These are phyloP conservation scores for Fomitopsis serialis DNA, from an alignment of 768 basidiomycete genomes.

Conservation along the genomic window DNA sequence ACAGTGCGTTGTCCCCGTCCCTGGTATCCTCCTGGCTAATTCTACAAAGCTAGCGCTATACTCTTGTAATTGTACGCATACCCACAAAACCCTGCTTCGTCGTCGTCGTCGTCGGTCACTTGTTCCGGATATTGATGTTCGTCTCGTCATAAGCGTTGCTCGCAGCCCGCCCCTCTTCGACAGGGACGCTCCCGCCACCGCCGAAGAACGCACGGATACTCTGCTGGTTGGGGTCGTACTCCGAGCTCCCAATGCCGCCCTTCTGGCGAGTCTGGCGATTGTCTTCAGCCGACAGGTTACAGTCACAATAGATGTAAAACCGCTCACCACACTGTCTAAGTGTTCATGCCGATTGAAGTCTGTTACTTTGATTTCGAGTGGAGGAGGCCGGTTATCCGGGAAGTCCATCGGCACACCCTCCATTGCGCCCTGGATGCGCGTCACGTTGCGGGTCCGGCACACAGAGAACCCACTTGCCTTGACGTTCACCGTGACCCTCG, in stretches of 20 bases:
- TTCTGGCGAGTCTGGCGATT: constrained; percentile 55
- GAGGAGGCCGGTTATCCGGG: constrained; percentile 22
- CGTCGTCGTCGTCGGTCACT: not conserved
- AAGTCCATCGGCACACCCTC: constrained; percentile 18
- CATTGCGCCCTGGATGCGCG: constrained; percentile 21
- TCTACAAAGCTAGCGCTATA: not conserved
- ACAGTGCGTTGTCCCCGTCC: not conserved
- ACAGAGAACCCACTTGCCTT: constrained; percentile 29
- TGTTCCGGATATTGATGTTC: constrained; percentile 15
- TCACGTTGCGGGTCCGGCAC: not conserved
- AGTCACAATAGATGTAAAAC: too few species aligned
- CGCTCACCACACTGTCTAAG: constrained; percentile 50
- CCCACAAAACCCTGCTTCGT: not conserved
- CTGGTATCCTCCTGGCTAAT: not conserved
- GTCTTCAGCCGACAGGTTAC: too few species aligned
- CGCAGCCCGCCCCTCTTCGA: constrained; percentile 21
- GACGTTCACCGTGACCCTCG: constrained; percentile 44
- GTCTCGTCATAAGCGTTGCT: constrained; percentile 26
- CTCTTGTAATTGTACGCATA: constrained; percentile 11
- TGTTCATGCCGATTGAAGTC: constrained; percentile 55
- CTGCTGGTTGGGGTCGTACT: constrained; percentile 70
- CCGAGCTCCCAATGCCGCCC: constrained; percentile 68
- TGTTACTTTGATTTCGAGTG: constrained; percentile 40
- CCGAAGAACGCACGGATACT: constrained; percentile 74
- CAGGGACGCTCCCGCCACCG: constrained; percentile 30